Conservation (phyloP, 106 monocot genomes). For the Agapanthus africanus region DNA sequence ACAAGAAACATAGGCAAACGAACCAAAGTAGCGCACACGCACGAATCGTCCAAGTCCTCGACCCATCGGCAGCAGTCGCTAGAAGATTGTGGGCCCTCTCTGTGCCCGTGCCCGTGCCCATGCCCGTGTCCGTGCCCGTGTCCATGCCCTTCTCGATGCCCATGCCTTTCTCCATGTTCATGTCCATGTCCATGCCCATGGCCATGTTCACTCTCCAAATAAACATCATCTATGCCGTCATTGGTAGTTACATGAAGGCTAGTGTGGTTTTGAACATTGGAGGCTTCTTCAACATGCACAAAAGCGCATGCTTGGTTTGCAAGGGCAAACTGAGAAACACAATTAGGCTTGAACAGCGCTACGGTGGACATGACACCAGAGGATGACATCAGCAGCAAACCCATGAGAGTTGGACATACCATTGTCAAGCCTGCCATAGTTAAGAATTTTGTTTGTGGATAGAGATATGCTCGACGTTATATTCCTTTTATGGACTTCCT, state of each 20-base stretch:
- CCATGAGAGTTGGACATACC: conserved; percentile 13
- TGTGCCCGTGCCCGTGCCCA: neutral
- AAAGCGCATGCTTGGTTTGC: conserved; percentile 37
- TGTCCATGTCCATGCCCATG: neutral
- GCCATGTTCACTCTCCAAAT: neutral
- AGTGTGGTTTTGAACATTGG: neutral
- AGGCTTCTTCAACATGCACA: neutral
- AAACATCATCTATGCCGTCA: neutral
- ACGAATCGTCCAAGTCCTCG: conserved; percentile 26
- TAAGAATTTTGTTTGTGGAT: neutral
- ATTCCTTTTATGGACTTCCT: neutral
- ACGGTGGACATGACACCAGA: neutral
- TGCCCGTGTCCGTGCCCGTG: conserved; percentile 1
- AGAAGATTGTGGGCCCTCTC: conserved; percentile 5
- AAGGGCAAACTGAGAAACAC: conserved; percentile 33
- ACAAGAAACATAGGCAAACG: conserved; percentile 30
- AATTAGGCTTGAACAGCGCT: conserved; percentile 14
- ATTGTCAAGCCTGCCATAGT: neutral
- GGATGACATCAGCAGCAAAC: conserved; percentile 8
- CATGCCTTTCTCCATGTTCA: neutral
- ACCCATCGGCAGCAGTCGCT: conserved; percentile 45
- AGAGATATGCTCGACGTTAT: neutral
- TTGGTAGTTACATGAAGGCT: neutral
- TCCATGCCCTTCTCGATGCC: neutral
- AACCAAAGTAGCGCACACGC: conserved; percentile 32